A percentile compares a stretch with the other conserved stretches of the same genome.
Conservation (phyloP, 768 basidiomycete species). For the Kwoniella heveanensis region DNA sequence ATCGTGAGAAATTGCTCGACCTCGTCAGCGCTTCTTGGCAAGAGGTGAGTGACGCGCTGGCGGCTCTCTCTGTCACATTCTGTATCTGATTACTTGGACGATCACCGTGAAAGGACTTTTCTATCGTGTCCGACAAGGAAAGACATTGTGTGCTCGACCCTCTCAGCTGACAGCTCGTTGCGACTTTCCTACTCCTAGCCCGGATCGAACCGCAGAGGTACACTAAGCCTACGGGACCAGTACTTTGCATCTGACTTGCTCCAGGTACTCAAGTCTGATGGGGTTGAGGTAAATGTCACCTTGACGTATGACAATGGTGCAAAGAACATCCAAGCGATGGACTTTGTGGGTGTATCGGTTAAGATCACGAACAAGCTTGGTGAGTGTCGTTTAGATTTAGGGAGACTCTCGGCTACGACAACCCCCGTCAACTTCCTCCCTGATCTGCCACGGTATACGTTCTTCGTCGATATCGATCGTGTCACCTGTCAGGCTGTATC, state of each 20-base stretch:
- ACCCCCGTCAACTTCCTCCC: too few relatives aligned
- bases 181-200: constrained; percentile 60
- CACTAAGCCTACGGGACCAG: constrained; percentile 75
- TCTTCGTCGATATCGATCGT: too few relatives aligned
- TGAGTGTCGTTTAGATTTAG: too few relatives aligned
- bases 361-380: constrained; percentile 40
- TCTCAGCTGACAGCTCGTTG: neutral
- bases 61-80: too few relatives aligned
- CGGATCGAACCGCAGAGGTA: constrained; percentile 74
- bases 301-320: constrained; percentile 1
- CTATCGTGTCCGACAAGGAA: too few relatives aligned
- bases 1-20: constrained; percentile 81
- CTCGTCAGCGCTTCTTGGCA: constrained; percentile 73
- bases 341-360: constrained; percentile 42
- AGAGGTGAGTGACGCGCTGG: constrained; percentile 75
- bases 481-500: too few relatives aligned
- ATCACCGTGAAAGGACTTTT: too few relatives aligned
- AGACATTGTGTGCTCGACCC: too few relatives aligned
- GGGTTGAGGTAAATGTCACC: constrained; percentile 63
- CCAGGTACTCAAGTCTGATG: constrained; percentile 71
- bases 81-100: neutral
- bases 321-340: constrained; percentile 20
- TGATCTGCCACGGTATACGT: too few relatives aligned
- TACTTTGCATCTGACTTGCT: constrained; percentile 78
- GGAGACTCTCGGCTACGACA: too few relatives aligned